Evolutionary conservation across 2,329 filamentous ascomycete species (phyloP).

Genomic region (Microascus cirrosus): DNA sequence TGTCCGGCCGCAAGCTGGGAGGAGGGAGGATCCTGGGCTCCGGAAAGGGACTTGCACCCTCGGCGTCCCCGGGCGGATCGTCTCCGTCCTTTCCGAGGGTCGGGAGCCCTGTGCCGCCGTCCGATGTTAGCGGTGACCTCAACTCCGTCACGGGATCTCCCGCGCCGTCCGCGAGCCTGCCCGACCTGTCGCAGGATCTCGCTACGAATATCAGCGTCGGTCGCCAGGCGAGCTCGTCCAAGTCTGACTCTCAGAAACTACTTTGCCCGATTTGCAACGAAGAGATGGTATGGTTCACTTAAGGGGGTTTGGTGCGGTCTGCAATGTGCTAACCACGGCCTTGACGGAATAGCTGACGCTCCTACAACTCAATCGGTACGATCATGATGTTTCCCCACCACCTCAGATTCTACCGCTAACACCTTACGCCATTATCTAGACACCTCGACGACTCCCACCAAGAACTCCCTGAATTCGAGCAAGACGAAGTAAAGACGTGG

Average conservation of each 20-base stretch:
- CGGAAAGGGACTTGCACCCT: constrained; percentile 69
- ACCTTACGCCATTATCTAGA: constrained; percentile 13
- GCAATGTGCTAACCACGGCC: constrained; percentile 6
- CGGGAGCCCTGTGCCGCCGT: constrained; percentile 39
- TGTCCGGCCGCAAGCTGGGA: constrained; percentile 80
- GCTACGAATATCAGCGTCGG: constrained; percentile 69
- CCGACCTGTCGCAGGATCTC: constrained; percentile 66
- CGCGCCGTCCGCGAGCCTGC: constrained; percentile 46
- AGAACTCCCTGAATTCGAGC: constrained; percentile 76
- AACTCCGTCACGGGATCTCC: constrained; percentile 62
- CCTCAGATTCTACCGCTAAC: background rate
- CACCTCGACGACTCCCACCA: constrained; percentile 81
- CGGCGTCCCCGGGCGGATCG: constrained; percentile 16
- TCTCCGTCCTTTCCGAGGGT: constrained; percentile 20
- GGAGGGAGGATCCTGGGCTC: constrained; percentile 85
- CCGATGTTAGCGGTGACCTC: constrained; percentile 66
- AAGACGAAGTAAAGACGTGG: constrained; percentile 94
- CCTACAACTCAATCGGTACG: constrained; percentile 72
- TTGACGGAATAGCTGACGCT: constrained; percentile 58
- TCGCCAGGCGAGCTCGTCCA: constrained; percentile 36
- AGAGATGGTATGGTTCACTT: constrained; percentile 66
- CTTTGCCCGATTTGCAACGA: constrained; percentile 97
- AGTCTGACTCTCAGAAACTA: constrained; percentile 52
- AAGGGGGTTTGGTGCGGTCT: background rate
- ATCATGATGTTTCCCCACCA: background rate